phyloP scores from a whole-genome alignment of 805 yeast species.

The Candida michaelii region DNA sequence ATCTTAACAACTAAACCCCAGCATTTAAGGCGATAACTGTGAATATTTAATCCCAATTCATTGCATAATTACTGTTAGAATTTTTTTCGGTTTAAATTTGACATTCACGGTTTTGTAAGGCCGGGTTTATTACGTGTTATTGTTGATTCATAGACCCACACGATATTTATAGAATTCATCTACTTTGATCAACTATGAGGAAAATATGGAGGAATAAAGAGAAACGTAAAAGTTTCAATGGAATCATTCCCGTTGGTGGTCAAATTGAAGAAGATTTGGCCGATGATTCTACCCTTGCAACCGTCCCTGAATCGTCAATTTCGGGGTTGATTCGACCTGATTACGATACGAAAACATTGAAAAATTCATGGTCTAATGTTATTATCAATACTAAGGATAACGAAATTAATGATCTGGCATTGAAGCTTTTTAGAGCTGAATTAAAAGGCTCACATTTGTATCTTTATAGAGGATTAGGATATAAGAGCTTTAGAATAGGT shows the following conservation, averaged over 20 bases:
- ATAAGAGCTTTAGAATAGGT: constrained; percentile 25
- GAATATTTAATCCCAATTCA: neutral
- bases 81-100: neutral
- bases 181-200: constrained; percentile 19
- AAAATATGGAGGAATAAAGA: constrained; percentile 29
- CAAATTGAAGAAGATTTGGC: constrained; percentile 5
- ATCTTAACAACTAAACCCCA: neutral
- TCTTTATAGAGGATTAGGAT: constrained; percentile 56
- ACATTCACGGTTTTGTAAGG: no score
- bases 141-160: neutral
- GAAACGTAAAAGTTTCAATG: constrained; percentile 13
- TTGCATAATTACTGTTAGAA: neutral
- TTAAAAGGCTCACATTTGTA: constrained; percentile 66
- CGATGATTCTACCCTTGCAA: constrained; percentile 5
- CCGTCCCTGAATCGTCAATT: constrained; percentile 3
- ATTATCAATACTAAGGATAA: constrained; percentile 28
- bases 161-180: neutral
- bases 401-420: constrained; percentile 31
- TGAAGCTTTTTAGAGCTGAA: constrained; percentile 60
- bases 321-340: constrained; percentile 18
- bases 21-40: neutral
- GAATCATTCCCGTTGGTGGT: neutral
- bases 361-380: constrained; percentile 40
- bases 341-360: constrained; percentile 30
- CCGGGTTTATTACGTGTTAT: neutral